phyloP scores from a whole-genome alignment of 2,329 filamentous ascomycete species.

The Cercospora sp. region DNA sequence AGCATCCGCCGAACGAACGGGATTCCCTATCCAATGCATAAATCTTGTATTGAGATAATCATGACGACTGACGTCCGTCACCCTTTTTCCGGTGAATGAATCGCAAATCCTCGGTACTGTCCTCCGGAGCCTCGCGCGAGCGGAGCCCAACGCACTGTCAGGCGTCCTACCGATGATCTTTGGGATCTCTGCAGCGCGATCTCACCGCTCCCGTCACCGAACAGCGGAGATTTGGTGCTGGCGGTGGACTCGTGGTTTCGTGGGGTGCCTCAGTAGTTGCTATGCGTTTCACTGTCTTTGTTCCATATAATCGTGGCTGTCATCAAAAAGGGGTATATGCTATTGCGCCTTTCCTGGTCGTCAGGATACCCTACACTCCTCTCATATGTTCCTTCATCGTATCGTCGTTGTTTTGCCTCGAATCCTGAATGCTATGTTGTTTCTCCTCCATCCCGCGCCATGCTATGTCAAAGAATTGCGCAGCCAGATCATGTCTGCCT shows the following conservation, averaged over 20 bases:
- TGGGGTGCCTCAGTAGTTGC: not conserved
- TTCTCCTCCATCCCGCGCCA: not conserved
- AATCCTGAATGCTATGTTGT: not conserved
- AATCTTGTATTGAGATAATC: not conserved
- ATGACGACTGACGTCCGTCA: not conserved
- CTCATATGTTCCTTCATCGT: not conserved
- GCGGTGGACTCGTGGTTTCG: not conserved
- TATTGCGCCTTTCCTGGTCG: not conserved
- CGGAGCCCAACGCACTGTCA: not conserved
- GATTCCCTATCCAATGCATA: not conserved
- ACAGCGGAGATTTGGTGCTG: not conserved
- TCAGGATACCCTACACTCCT: not conserved
- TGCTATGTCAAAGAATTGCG: not conserved
- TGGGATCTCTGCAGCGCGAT: not conserved
- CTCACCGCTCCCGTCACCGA: not conserved
- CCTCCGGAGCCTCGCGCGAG: not conserved
- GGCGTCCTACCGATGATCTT: not conserved
- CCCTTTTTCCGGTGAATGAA: not conserved
- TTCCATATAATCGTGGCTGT: not conserved
- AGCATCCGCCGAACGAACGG: not conserved
- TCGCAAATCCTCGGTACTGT: not conserved
- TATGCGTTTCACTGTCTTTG: not conserved
- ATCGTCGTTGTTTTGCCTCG: not conserved
- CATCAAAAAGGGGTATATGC: slow-evolving; percentile 4
- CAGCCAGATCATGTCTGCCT: not conserved